Conservation (phyloP, 345 rosid genomes). For the Sisymbrium irio region DNA sequence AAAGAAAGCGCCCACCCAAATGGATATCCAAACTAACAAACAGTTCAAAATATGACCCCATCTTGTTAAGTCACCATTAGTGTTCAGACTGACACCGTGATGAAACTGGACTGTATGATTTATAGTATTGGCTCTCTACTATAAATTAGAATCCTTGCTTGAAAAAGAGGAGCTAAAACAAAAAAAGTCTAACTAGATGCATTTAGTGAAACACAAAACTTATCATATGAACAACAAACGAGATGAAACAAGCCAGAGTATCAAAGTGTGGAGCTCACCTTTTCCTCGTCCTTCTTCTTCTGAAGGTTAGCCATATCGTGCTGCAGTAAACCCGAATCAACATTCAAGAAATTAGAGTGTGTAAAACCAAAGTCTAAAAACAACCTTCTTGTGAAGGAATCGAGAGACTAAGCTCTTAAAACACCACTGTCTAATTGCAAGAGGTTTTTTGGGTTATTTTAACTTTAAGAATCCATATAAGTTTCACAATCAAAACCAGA, state of each 20-base stretch:
- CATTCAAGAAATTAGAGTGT: background rate
- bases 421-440: background rate
- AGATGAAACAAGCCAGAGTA: background rate
- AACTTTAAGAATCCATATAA: background rate
- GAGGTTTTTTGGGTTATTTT: background rate
- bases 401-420: background rate
- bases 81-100: background rate
- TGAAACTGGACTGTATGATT: background rate
- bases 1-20: too few species aligned
- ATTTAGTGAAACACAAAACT: background rate
- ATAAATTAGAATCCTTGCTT: background rate
- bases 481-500: background rate
- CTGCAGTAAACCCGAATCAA: slow-evolving; percentile 33
- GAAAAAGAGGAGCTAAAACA: background rate
- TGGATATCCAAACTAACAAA: background rate
- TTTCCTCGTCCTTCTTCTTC: slow-evolving; percentile 79
- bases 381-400: background rate
- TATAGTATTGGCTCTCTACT: background rate
- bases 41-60: background rate
- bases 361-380: background rate
- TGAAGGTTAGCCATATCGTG: slow-evolving; percentile 56
- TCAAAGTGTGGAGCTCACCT: slow-evolving; percentile 20
- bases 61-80: background rate
- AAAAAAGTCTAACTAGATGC: background rate
- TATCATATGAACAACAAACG: background rate